phyloP scores from a whole-genome alignment of 2,329 filamentous ascomycete genomes.

The Claviceps monticola region DNA sequence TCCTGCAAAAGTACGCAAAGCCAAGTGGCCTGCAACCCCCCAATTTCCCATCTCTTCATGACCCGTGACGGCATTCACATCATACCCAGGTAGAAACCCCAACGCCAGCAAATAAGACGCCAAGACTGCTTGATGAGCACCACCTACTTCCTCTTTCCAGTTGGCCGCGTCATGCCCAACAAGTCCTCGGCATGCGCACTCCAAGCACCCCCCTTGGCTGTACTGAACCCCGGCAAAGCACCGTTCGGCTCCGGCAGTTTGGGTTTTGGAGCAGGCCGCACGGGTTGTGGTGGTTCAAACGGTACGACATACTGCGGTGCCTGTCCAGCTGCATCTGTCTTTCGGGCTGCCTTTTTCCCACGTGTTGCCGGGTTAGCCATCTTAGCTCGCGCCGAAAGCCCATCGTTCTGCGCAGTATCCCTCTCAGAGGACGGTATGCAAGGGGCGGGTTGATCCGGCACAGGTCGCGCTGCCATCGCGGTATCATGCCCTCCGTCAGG shows the following conservation, averaged over 20 bases:
- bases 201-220: conserved; percentile 49
- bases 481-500: neutral
- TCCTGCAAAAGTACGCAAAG: no score
- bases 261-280: conserved; percentile 1
- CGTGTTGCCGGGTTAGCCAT: conserved; percentile 36
- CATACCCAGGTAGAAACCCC: no score
- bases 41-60: no score
- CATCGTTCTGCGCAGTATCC: neutral
- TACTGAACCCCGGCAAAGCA: conserved; percentile 30
- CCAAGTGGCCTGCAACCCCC: no score
- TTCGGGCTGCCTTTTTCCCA: conserved; percentile 38
- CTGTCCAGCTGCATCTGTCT: conserved; percentile 35
- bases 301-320: conserved; percentile 29
- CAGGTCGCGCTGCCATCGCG: neutral
- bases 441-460: neutral
- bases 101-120: neutral
- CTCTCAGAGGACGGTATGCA: neutral
- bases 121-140: neutral
- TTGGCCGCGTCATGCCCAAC: conserved; percentile 45
- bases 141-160: conserved; percentile 8
- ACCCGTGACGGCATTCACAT: no score
- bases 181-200: conserved; percentile 55
- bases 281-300: conserved; percentile 15
- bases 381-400: conserved; percentile 5
- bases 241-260: neutral